These are phyloP conservation scores for Pseudogymnoascus sp. DNA, from an alignment of 2,329 filamentous ascomycete genomes.

Conservation along the genomic window DNA sequence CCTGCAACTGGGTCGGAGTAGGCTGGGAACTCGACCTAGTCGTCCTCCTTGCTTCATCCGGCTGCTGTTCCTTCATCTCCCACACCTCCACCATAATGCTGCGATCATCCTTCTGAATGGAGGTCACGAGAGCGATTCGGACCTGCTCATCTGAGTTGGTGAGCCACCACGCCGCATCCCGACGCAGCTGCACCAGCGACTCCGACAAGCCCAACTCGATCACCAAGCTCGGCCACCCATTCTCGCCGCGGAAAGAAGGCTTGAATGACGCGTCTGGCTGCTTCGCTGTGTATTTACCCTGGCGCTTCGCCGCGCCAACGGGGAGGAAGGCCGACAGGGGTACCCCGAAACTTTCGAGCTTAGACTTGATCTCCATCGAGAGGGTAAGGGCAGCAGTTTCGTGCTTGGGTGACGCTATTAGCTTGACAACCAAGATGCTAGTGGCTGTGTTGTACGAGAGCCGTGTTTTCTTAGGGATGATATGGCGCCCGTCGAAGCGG, in stretches of 20 bases:
- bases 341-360: background rate
- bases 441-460: background rate
- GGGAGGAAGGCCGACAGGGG: background rate
- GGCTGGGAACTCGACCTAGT: constrained; percentile 20
- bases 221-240: background rate
- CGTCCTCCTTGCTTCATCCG: constrained; percentile 18
- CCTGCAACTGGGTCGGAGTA: background rate
- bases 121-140: background rate
- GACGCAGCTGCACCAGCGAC: background rate
- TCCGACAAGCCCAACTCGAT: background rate
- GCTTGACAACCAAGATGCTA: background rate
- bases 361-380: background rate
- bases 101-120: constrained; percentile 21
- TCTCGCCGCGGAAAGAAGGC: background rate
- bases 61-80: constrained; percentile 18
- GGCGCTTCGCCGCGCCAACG: background rate
- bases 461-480: background rate
- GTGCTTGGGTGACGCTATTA: background rate
- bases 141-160: background rate
- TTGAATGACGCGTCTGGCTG: background rate
- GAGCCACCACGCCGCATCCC: background rate
- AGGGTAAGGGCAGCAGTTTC: background rate
- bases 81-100: constrained; percentile 27
- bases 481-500: background rate
- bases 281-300: background rate